Percentiles rank a stretch among this genome's conserved stretches.
These are phyloP conservation scores for Polyplosphaeria fusca DNA, from an alignment of 495 filamentous ascomycete genomes.

Conservation along the genomic window DNA sequence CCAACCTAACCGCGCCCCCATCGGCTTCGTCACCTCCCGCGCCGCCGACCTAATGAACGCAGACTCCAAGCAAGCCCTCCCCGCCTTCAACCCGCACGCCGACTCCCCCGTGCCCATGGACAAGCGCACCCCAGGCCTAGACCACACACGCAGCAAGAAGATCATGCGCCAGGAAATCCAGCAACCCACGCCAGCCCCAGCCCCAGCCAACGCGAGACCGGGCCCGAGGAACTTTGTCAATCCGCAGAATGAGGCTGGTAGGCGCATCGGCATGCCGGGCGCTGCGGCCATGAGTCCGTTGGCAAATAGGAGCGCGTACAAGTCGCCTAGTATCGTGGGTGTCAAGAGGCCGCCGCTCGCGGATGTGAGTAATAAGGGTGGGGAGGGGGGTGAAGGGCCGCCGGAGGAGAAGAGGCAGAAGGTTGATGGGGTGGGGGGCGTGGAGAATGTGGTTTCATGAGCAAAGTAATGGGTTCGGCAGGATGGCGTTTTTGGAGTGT, in stretches of 20 bases:
- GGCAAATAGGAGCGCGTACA: conserved; percentile 57
- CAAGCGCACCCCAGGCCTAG: conserved; percentile 83
- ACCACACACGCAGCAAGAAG: conserved; percentile 69
- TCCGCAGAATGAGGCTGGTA: conserved; percentile 62
- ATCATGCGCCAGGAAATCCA: conserved; percentile 51
- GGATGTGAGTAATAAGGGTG: conserved; percentile 42
- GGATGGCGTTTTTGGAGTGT: too few relatives aligned
- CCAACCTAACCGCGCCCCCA: conserved; percentile 28
- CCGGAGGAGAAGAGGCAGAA: conserved; percentile 25
- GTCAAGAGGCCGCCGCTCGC: conserved; percentile 38
- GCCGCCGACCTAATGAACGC: conserved; percentile 51
- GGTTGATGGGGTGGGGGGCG: conserved; percentile 7
- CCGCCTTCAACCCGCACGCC: conserved; percentile 73
- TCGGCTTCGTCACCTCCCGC: conserved; percentile 75
- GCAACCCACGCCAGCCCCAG: conserved; percentile 29
- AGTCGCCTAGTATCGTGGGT: conserved; percentile 45
- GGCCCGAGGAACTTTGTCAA: conserved; percentile 57
- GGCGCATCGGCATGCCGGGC: conserved; percentile 73
- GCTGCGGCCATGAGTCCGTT: conserved; percentile 52
- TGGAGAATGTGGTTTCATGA: conserved; percentile 15
- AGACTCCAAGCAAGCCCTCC: conserved; percentile 44
- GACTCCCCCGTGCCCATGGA: conserved; percentile 73
- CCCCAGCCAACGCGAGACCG: conserved; percentile 28
- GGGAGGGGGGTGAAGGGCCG: conserved; percentile 4
- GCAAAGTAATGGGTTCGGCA: too few relatives aligned